Base-by-base conservation (phyloP, 1,284 basidiomycete genomes). In the Cutaneotrichosporon dermatis region DNA sequence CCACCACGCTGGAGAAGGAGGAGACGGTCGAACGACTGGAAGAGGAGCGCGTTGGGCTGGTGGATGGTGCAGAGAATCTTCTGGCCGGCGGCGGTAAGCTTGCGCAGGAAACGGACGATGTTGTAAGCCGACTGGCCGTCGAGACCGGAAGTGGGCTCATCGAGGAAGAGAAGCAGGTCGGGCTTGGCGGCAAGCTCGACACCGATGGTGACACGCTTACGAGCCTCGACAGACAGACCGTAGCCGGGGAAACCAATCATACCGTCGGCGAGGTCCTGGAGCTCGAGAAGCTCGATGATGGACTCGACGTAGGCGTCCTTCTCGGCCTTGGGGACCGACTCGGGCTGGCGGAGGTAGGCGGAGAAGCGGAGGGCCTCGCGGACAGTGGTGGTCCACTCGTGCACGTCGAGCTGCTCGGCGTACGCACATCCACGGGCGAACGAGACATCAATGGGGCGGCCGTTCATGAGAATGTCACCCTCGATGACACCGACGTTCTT, bases 301-400 rank as follows among this genome's bases (percentile, higher is more conserved):
- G 82, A 80, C 67, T 82, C 82, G 59, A 78, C 78, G 67, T 82
- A 83, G 44, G 74, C 79, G 63, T 83, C 76, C 76, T 83, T 83
- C 65, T 83, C 82, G 51, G 74, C 76, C 61, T 80, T 73, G 12
- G 82, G 71, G 1, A 82, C 78, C 34, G 75, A 60, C 59, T 79
- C 75, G 4, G 82, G 80, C 69, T 85, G 84, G 52, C 84, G 81
- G 8, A 85, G 79, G 70, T 84, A 81, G 4, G 84, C 84, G 2
- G 82, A 83, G 75, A 83, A 83, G 49, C 81, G 78, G 49, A 85
- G 76, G 0, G 83, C 82, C 66, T 85, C 83, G 52, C 84, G 80
- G 16, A 84, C 82, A 34, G 83, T 84, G 5, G 90, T 85, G 10
- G 88, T 91, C 62, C 85, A 87, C 76, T 92, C 89, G 74, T 94